Evolutionary conservation across 1,284 basidiomycete genomes (phyloP), one percentile per base, ranked within the genome.

Genomic region (Naganishia albida): DNA sequence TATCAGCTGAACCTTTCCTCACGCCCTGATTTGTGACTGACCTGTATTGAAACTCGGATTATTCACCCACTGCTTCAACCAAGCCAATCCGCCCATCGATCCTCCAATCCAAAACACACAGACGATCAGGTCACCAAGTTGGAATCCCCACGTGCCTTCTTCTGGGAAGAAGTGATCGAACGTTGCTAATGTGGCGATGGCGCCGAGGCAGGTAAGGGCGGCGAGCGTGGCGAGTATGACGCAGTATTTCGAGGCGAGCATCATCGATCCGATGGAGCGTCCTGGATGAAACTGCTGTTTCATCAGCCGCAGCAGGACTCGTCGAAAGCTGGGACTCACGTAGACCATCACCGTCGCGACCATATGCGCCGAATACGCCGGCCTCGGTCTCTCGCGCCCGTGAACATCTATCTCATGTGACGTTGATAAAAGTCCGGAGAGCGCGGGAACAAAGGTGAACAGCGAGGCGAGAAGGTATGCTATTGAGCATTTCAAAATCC

Each of bases 21-120:
- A 43, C 38, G 42, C 10, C 8, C 4, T n/a, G 30, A 13, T 46
- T 13, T 59, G 54, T 30, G 30, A 72, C 83, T 72, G 76, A 86
- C 91, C 91, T n/a, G 91, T 90, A 72, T 93, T 93, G 77, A 95
- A 97, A 18, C 88, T 87, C 0, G 92, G 89, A 74, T 90, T 94
- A 10, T 82, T 85, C 81, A 97, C 91, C 87, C 89, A 93, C 6
- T 91, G 83, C 77, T 96, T 80, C 13, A 75, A 70, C 77, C 76
- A 97, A 0, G 92, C 91, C 25, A 96, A 79, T 0, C 84, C 74
- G 40, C 87, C 88, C 85, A 95, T 91, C 25, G 88, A 87, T 1
- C 91, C 70, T 0, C 90, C 93, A 66, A 96, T 83, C 88, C 89
- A 93, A 10, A 86, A 64, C 26, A 95, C 83, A 20, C 88, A 84